Conservation (phyloP, 2,329 filamentous ascomycete species). For the Monilinia fructigena region DNA sequence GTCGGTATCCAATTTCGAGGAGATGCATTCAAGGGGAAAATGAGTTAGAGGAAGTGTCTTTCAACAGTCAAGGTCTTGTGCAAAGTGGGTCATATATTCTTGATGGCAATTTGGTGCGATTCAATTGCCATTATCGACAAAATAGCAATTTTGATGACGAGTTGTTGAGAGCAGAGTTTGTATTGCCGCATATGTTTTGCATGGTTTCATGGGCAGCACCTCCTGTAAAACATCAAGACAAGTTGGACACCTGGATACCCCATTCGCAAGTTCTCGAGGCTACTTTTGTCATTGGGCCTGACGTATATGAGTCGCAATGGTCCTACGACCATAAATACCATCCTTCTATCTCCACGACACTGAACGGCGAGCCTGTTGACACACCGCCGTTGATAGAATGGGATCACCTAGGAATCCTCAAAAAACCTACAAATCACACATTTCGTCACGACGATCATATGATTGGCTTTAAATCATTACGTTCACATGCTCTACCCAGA, state of each 20-base stretch:
- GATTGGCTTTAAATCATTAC: constrained; percentile 44
- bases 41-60: constrained; percentile 51
- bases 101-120: constrained; percentile 51
- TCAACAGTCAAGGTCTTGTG: constrained; percentile 40
- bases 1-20: constrained; percentile 43
- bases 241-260: constrained; percentile 53
- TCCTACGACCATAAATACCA: constrained; percentile 49
- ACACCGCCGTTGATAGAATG: constrained; percentile 52
- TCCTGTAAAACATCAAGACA: constrained; percentile 49
- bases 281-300: constrained; percentile 51
- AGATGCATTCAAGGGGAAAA: constrained; percentile 48
- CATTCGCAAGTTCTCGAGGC: constrained; percentile 54
- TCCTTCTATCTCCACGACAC: constrained; percentile 46
- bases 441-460: constrained; percentile 54
- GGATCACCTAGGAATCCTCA: constrained; percentile 44
- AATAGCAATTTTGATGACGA: constrained; percentile 53
- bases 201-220: constrained; percentile 54
- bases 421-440: constrained; percentile 45
- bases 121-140: constrained; percentile 55
- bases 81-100: constrained; percentile 49
- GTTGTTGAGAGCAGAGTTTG: constrained; percentile 52
- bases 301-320: constrained; percentile 52
- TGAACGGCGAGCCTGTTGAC: constrained; percentile 50
- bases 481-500: constrained; percentile 35
- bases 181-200: constrained; percentile 51